Evolutionary conservation across 2,329 filamentous ascomycete species (phyloP), one percentile per base, ranked within the genome.

Genomic region (Aspergillus phoenicis): DNA sequence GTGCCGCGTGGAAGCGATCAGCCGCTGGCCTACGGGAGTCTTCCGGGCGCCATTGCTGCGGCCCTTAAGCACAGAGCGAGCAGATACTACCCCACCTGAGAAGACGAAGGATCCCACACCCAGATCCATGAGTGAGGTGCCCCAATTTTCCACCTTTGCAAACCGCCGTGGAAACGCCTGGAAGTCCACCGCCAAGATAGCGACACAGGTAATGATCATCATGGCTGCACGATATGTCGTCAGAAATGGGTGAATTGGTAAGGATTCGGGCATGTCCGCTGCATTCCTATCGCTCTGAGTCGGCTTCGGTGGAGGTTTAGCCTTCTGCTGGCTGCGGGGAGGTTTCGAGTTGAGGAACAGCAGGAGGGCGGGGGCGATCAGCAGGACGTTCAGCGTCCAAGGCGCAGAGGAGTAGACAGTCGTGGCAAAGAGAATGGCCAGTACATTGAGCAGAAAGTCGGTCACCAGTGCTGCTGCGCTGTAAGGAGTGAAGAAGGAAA

Each of bases 131-230:
- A 99, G 81, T n/a, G 94, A 98, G 1, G 94, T 97, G 58, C 95
- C 95, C 92, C 95, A 99, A n/a, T 91, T 97, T 78, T 99, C 95
- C 2, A 96, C 95, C 80, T 99, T 99, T 60, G 93, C 95, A 74
- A 98, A 98, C 33, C 95, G 89, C 28, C 95, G 87, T 2, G 95
- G 95, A 71, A 99, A 99, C 61, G 97, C 83, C 17, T 84, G 87
- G 74, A 99, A 99, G 77, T 99, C 95, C 55, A 99, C 95, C 15
- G 95, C 95, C n/a, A 99, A 84, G 68, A 99, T 98, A 56, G 92
- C 91, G 49, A 95, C 80, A 71, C 91, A 96, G 7, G 95, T 99
- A 66, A 91, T 84, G 54, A 96, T 84, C 83, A 99, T 87, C 93
- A 99, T 96, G 53, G 87, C 87, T 2, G 92, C 93, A 57, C 95